phyloP scores from a whole-genome alignment of 1,284 basidiomycete species.

The Cutaneotrichosporon daszewskae region DNA sequence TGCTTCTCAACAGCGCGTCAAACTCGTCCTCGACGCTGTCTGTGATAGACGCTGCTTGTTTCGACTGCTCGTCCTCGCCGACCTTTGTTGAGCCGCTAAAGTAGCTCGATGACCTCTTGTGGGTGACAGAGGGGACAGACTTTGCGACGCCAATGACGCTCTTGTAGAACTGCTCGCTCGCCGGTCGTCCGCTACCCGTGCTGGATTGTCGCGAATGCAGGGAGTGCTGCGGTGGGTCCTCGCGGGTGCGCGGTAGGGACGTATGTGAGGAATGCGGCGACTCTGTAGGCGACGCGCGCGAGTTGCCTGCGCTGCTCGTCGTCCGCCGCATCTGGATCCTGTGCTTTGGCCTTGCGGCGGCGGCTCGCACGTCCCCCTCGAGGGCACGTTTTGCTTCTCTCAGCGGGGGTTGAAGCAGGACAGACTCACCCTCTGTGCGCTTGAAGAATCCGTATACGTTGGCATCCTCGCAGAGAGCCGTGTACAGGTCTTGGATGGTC shows the following conservation, averaged over 20 bases:
- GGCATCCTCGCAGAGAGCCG: slow-evolving; percentile 80
- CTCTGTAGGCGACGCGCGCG: too few relatives aligned
- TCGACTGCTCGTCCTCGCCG: too few relatives aligned
- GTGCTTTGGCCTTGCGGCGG: too few relatives aligned
- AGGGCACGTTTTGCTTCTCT: too few relatives aligned
- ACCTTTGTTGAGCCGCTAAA: neutral
- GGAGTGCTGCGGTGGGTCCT: too few relatives aligned
- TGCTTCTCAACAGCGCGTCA: slow-evolving; percentile 79
- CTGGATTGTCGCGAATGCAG: too few relatives aligned
- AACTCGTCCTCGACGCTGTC: slow-evolving; percentile 59
- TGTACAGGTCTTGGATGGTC: slow-evolving; percentile 70
- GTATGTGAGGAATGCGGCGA: too few relatives aligned
- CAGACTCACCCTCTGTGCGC: slow-evolving; percentile 72
- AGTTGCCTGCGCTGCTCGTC: too few relatives aligned
- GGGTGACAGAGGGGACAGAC: neutral
- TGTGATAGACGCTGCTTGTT: neutral
- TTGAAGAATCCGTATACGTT: slow-evolving; percentile 75
- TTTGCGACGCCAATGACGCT: slow-evolving; percentile 7
- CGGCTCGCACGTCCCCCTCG: too few relatives aligned
- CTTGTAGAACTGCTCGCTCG: slow-evolving; percentile 10
- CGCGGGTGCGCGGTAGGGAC: too few relatives aligned
- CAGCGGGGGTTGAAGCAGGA: too few relatives aligned
- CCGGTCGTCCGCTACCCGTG: slow-evolving; percentile 1
- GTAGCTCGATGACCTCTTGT: slow-evolving; percentile 9
- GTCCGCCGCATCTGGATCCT: neutral